phyloP scores from a whole-genome alignment of 345 rosid species.

The Lepidium sativum region DNA sequence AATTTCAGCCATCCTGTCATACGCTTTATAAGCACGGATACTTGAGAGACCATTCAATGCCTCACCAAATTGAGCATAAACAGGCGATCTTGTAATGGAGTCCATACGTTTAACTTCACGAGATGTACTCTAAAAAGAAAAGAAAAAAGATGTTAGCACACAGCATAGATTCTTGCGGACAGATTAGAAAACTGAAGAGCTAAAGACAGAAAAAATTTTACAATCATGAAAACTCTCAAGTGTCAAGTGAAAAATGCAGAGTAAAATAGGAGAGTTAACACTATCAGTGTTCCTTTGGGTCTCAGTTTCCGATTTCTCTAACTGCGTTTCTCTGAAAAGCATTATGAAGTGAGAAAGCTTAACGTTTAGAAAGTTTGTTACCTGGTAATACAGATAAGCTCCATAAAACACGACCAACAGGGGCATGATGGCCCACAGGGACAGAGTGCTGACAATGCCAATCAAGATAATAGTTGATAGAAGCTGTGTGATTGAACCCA shows the following conservation, averaged over 20 bases:
- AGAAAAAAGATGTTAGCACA: slow-evolving; percentile 8
- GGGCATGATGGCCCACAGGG: slow-evolving; percentile 97
- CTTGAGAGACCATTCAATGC: slow-evolving; percentile 87
- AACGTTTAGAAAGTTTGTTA: slow-evolving; percentile 17
- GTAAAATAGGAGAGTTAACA: background rate
- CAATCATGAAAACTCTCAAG: background rate
- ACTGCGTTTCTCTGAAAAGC: background rate
- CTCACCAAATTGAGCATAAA: slow-evolving; percentile 98
- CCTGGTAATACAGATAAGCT: slow-evolving; percentile 95
- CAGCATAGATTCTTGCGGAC: background rate
- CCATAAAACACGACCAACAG: slow-evolving; percentile 85
- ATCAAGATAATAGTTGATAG: slow-evolving; percentile 88
- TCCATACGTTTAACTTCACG: slow-evolving; percentile 98
- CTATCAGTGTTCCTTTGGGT: background rate
- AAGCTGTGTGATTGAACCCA: slow-evolving; percentile 76
- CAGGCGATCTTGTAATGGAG: slow-evolving; percentile 90
- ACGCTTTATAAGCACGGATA: slow-evolving; percentile 96
- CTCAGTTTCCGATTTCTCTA: background rate
- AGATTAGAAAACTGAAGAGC: background rate
- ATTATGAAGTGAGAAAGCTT: background rate
- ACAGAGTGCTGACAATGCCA: slow-evolving; percentile 95
- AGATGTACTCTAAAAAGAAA: slow-evolving; percentile 64
- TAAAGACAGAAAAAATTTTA: background rate
- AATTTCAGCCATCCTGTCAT: slow-evolving; percentile 85
- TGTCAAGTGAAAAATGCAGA: background rate